Conservation (phyloP, 768 basidiomycete genomes). For the Podaxis sp. region DNA sequence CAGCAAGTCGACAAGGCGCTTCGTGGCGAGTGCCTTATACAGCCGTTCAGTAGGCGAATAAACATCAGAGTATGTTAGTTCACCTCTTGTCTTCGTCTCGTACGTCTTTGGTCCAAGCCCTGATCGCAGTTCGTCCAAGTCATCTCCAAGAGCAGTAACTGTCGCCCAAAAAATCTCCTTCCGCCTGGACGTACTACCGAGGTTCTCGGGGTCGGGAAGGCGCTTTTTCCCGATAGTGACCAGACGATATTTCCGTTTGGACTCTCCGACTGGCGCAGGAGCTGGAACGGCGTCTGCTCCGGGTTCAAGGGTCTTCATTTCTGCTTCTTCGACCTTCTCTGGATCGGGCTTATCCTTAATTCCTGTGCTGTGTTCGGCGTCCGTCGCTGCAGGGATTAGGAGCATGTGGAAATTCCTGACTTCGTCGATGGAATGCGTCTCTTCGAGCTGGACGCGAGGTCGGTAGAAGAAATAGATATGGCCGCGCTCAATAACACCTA, state of each 20-base stretch:
- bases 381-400: constrained; percentile 42
- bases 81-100: constrained; percentile 63
- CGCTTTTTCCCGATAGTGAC: constrained; percentile 59
- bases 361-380: constrained; percentile 8
- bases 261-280: constrained; percentile 27
- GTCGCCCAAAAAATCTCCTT: constrained; percentile 55
- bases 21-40: constrained; percentile 49
- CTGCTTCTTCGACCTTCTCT: constrained; percentile 27
- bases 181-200: constrained; percentile 28
- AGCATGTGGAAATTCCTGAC: constrained; percentile 60
- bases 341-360: constrained; percentile 19
- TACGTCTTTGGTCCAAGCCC: constrained; percentile 52
- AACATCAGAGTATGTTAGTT: constrained; percentile 6
- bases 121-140: constrained; percentile 45
- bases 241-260: constrained; percentile 49
- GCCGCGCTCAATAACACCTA: constrained; percentile 57
- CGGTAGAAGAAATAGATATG: constrained; percentile 69
- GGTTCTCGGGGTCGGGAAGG: constrained; percentile 45
- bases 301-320: constrained; percentile 41
- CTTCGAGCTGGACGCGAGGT: constrained; percentile 52
- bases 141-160: constrained; percentile 49
- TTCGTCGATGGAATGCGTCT: constrained; percentile 56
- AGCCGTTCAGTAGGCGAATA: neutral
- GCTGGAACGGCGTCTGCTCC: constrained; percentile 55
- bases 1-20: constrained; percentile 51